Conservation (phyloP, 2,329 filamentous ascomycete genomes). For the Amphichorda felina region DNA sequence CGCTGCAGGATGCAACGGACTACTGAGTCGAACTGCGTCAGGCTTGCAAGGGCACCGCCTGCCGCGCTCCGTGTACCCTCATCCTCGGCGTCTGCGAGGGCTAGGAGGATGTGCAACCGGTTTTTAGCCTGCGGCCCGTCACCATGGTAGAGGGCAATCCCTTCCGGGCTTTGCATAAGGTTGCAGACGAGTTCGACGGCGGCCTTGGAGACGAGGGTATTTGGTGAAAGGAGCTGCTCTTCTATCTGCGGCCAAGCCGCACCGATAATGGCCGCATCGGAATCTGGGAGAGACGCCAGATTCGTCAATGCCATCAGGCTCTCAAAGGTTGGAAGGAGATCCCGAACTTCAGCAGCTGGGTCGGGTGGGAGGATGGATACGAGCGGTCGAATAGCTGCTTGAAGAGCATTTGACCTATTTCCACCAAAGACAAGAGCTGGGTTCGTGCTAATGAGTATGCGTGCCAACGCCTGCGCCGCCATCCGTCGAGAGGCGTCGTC, state of each 20-base stretch:
- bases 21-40: constrained; percentile 68
- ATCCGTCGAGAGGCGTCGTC: constrained; percentile 36
- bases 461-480: constrained; percentile 70
- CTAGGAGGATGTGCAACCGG: constrained; percentile 72
- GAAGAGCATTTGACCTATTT: constrained; percentile 59
- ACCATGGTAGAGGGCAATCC: constrained; percentile 58
- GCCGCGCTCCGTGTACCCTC: constrained; percentile 68
- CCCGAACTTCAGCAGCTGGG: constrained; percentile 49
- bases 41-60: constrained; percentile 74
- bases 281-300: constrained; percentile 70
- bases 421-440: constrained; percentile 75
- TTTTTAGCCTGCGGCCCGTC: constrained; percentile 55
- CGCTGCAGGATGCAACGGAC: constrained; percentile 59
- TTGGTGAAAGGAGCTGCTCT: constrained; percentile 68
- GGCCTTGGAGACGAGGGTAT: constrained; percentile 67
- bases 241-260: constrained; percentile 67
- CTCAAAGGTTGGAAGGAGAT: constrained; percentile 85
- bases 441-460: constrained; percentile 78
- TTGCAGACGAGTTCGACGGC: constrained; percentile 88
- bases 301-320: constrained; percentile 87
- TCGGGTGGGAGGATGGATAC: constrained; percentile 60
- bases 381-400: constrained; percentile 73
- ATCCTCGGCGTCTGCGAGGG: constrained; percentile 79
- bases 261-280: constrained; percentile 59
- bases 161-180: constrained; percentile 58